Conservation (phyloP, 2,329 filamentous ascomycete species). For the Clonostachys sp. region DNA sequence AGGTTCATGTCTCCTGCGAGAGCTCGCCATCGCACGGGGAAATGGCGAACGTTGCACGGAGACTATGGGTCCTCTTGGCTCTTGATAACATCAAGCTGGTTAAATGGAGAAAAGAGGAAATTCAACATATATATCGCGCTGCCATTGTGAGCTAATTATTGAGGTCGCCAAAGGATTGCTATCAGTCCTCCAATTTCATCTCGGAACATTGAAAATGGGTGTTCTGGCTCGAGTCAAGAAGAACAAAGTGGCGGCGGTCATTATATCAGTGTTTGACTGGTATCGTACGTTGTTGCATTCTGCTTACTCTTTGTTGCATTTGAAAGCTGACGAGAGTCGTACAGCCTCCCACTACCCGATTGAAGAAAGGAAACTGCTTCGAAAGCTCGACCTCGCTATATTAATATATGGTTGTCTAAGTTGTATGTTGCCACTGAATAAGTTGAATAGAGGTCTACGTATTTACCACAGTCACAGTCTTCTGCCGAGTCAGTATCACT, state of each 20-base stretch:
- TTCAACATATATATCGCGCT: no score
- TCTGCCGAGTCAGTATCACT: conserved; percentile 3
- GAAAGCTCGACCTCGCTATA: conserved; percentile 16
- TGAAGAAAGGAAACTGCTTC: conserved; percentile 14
- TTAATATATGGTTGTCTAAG: conserved; percentile 13
- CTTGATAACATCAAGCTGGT: no score
- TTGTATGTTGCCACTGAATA: conserved; percentile 7
- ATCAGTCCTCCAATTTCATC: no score
- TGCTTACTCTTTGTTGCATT: not conserved
- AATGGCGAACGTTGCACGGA: no score
- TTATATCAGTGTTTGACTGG: conserved; percentile 19
- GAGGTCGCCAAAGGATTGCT: no score
- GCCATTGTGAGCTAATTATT: no score
- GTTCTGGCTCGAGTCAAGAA: conserved; percentile 7
- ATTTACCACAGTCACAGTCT: conserved; percentile 1
- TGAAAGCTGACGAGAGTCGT: not conserved
- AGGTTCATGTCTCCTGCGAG: no score
- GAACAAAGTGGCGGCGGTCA: conserved; percentile 13
- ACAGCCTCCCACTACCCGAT: conserved; percentile 15
- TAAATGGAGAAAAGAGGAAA: no score
- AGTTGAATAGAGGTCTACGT: not conserved
- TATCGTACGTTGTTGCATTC: conserved; percentile 11
- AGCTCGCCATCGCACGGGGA: no score
- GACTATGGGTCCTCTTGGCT: no score
- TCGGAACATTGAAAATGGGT: conserved; percentile 1